phyloP scores from a whole-genome alignment of 441 rosid species.

The Brassica hybrid region DNA sequence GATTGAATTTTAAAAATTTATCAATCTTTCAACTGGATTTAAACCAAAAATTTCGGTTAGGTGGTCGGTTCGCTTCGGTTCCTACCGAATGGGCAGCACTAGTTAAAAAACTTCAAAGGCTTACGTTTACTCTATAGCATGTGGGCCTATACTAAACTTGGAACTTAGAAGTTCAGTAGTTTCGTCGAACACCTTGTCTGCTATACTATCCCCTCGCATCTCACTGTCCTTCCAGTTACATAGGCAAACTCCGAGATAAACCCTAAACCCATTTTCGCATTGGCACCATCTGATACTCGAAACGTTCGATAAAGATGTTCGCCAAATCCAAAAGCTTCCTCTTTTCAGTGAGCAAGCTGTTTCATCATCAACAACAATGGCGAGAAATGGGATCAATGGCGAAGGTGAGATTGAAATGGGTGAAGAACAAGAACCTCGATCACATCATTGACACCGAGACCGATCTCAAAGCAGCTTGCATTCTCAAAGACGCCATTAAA shows the following conservation, averaged over 20 bases:
- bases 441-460: slow-evolving; percentile 86
- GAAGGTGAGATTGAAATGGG: slow-evolving; percentile 94
- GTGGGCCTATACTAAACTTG: slow-evolving; percentile 26
- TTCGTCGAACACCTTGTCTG: slow-evolving; percentile 44
- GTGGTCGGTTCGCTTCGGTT: background rate
- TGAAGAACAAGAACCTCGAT: slow-evolving; percentile 81
- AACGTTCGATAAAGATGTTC: slow-evolving; percentile 39
- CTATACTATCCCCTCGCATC: background rate
- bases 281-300: background rate
- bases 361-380: slow-evolving; percentile 54
- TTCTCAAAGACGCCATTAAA: slow-evolving; percentile 88
- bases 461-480: slow-evolving; percentile 91
- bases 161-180: slow-evolving; percentile 9
- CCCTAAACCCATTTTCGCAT: slow-evolving; percentile 15
- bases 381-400: slow-evolving; percentile 57
- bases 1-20: too few relatives aligned
- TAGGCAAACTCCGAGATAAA: slow-evolving; percentile 3
- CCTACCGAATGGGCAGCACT: background rate
- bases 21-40: too few relatives aligned
- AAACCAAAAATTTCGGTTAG: background rate
- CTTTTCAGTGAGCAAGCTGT: slow-evolving; percentile 32
- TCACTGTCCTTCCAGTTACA: background rate
- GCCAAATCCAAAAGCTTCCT: slow-evolving; percentile 44
- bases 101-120: slow-evolving; percentile 34
- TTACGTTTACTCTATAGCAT: slow-evolving; percentile 13